Evolutionary conservation across 371 early-diverging fungal species (phyloP).

Genomic region (Coemansia sp.): DNA sequence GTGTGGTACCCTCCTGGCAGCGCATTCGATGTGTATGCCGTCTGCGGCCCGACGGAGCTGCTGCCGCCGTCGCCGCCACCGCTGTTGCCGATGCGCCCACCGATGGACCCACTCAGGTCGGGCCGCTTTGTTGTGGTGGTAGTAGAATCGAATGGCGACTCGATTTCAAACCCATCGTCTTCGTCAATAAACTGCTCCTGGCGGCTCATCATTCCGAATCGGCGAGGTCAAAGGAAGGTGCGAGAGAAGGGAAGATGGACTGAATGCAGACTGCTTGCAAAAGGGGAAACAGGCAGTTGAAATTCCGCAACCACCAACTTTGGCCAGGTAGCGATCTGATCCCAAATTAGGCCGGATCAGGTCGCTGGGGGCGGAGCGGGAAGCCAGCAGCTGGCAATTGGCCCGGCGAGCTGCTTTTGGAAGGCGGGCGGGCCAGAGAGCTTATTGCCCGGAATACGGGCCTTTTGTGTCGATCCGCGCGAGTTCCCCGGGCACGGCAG

Average conservation of each 20-base stretch:
- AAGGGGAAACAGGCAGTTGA: no score
- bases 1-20: conserved; percentile 49
- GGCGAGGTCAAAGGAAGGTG: neutral
- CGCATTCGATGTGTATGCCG: conserved; percentile 29
- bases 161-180: conserved; percentile 42
- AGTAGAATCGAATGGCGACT: conserved; percentile 25
- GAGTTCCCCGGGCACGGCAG: neutral
- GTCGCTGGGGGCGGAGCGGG: no score
- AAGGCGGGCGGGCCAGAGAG: neutral
- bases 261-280: neutral
- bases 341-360: no score
- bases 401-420: neutral
- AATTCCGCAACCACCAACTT: no score
- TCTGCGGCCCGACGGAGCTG: conserved; percentile 26
- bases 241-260: neutral
- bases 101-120: conserved; percentile 45
- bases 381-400: no score
- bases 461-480: neutral
- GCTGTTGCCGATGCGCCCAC: conserved; percentile 29
- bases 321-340: no score
- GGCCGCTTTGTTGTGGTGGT: conserved; percentile 24
- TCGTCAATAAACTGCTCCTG: conserved; percentile 40
- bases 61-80: neutral
- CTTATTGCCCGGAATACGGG: neutral
- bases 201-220: conserved; percentile 28